phyloP scores from a whole-genome alignment of 495 filamentous ascomycete genomes.

The Hypoxylon lienhwacheense region DNA sequence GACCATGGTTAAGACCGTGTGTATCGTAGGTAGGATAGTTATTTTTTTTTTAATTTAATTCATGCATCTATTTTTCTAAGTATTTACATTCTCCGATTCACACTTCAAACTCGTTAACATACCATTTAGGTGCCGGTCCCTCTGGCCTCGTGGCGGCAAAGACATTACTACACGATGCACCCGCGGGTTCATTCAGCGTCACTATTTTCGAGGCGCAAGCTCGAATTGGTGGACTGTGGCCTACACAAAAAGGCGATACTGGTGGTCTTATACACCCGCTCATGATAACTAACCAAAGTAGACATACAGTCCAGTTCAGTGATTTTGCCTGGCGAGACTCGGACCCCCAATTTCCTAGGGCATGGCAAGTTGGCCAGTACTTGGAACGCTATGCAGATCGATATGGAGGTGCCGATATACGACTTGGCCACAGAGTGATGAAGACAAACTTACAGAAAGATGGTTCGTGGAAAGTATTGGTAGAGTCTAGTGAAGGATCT shows the following conservation, averaged over 20 bases:
- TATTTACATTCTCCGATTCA: background rate
- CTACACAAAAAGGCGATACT: slow-evolving; percentile 45
- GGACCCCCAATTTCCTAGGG: slow-evolving; percentile 67
- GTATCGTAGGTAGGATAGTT: slow-evolving; percentile 24
- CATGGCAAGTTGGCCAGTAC: slow-evolving; percentile 76
- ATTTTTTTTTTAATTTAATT: background rate
- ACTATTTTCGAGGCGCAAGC: slow-evolving; percentile 68
- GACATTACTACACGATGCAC: slow-evolving; percentile 65
- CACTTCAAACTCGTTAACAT: slow-evolving; percentile 3
- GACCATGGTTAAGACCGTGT: slow-evolving; percentile 24
- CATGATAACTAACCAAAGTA: slow-evolving; percentile 80
- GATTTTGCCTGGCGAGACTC: slow-evolving; percentile 68
- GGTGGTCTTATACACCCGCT: slow-evolving; percentile 59
- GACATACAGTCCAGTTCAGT: slow-evolving; percentile 76
- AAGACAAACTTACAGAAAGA: slow-evolving; percentile 44
- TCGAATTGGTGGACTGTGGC: slow-evolving; percentile 79
- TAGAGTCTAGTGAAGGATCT: slow-evolving; percentile 37
- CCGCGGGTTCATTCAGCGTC: slow-evolving; percentile 62
- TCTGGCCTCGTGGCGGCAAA: slow-evolving; percentile 83
- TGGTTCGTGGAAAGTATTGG: slow-evolving; percentile 59
- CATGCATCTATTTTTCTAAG: no score
- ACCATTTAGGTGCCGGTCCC: slow-evolving; percentile 68
- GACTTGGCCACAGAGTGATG: slow-evolving; percentile 57
- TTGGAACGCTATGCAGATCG: slow-evolving; percentile 61
- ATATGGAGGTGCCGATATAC: slow-evolving; percentile 55